Conservation (phyloP, 1,284 basidiomycete genomes). For the Omphalotus olearius region DNA sequence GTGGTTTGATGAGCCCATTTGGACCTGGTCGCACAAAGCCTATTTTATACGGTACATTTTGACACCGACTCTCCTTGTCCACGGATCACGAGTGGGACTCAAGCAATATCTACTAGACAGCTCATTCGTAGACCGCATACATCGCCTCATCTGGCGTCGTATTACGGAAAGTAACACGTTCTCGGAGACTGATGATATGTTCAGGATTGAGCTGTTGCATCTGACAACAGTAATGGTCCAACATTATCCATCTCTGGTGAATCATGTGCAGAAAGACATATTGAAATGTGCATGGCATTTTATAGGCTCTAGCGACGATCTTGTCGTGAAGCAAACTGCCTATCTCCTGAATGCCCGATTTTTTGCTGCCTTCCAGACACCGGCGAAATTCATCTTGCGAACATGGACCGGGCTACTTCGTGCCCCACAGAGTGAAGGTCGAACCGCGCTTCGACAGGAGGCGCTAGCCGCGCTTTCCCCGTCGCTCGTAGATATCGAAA, state of each 20-base stretch:
- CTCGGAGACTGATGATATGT: conserved; percentile 68
- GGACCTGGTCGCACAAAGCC: conserved; percentile 79
- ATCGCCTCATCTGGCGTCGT: conserved; percentile 78
- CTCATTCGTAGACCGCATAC: conserved; percentile 67
- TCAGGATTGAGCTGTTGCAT: conserved; percentile 90
- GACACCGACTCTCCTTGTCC: conserved; percentile 84
- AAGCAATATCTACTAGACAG: conserved; percentile 64
- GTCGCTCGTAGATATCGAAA: conserved; percentile 64
- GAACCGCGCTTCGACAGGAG: conserved; percentile 74
- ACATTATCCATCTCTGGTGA: conserved; percentile 74
- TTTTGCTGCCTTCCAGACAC: conserved; percentile 88
- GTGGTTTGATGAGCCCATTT: conserved; percentile 71
- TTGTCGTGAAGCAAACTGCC: conserved; percentile 91
- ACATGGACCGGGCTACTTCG: conserved; percentile 94
- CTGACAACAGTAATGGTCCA: conserved; percentile 90
- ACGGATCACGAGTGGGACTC: conserved; percentile 53
- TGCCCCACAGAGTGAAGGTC: conserved; percentile 78
- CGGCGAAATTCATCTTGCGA: conserved; percentile 91
- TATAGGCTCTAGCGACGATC: conserved; percentile 79
- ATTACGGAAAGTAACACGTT: conserved; percentile 61
- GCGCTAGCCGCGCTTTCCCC: conserved; percentile 92
- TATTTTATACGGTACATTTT: conserved; percentile 85
- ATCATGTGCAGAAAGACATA: conserved; percentile 87
- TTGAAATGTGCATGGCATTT: conserved; percentile 96
- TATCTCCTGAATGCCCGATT: conserved; percentile 94